A percentile compares a stretch with the other conserved stretches of the same genome.
Conservation (phyloP, 306 rosid genomes). For the Cicer bijugum region DNA sequence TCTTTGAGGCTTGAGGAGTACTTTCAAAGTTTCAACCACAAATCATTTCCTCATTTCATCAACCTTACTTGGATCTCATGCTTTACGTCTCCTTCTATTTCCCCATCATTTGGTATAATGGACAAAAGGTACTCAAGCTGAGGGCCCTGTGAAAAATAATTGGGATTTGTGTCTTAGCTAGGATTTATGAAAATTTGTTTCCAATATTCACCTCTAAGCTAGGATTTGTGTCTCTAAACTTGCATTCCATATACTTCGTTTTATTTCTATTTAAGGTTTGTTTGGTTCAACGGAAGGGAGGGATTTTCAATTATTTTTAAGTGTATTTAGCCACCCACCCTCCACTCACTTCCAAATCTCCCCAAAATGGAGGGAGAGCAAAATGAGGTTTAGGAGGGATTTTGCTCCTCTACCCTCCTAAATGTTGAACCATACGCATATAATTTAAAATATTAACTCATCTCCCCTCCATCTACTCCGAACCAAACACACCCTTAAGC, state of each 20-base stretch:
- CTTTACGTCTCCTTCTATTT: neutral
- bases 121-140: conserved; percentile 4
- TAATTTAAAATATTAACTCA: no score
- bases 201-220: neutral
- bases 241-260: conserved; percentile 5
- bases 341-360: no score
- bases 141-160: neutral
- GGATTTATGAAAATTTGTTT: no score
- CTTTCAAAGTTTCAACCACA: neutral
- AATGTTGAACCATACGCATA: no score
- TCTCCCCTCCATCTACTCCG: no score
- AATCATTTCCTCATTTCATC: neutral
- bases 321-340: no score
- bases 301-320: no score
- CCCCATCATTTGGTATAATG: neutral
- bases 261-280: neutral
- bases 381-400: no score
- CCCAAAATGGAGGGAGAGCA: no score
- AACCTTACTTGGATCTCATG: neutral
- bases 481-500: neutral
- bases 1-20: neutral
- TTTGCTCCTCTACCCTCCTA: no score
- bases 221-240: conserved; percentile 2
- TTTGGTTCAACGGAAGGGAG: neutral
- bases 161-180: neutral